phyloP scores from a whole-genome alignment of 257 asterid genomes.

The Pogostemon cablin region DNA sequence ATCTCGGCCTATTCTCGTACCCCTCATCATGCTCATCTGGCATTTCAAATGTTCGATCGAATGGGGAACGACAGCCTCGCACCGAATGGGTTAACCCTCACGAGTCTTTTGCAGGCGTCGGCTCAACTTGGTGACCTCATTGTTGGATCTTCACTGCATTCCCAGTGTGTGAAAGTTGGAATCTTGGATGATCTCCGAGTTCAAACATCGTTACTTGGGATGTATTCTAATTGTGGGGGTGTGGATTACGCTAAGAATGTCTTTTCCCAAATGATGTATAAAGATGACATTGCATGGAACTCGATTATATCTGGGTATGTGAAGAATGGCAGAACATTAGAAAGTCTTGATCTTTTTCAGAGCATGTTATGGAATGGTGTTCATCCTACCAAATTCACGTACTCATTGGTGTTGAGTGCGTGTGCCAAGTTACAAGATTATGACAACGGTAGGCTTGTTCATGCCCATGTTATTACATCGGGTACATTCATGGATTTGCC shows the following conservation, averaged over 20 bases:
- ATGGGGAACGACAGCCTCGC: constrained; percentile 44
- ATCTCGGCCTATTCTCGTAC: constrained; percentile 67
- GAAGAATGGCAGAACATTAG: constrained; percentile 53
- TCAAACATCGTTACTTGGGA: constrained; percentile 70
- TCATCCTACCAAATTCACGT: constrained; percentile 62
- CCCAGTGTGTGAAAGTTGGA: constrained; percentile 55
- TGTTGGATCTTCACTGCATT: constrained; percentile 57
- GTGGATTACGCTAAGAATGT: constrained; percentile 51
- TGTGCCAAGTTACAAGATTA: constrained; percentile 59
- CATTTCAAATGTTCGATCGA: constrained; percentile 43
- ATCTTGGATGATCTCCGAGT: constrained; percentile 48
- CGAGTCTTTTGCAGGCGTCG: constrained; percentile 73
- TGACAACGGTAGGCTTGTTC: constrained; percentile 51
- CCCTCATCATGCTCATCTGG: constrained; percentile 39
- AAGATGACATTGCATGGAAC: constrained; percentile 75
- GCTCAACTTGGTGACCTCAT: constrained; percentile 45
- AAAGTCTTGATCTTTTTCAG: constrained; percentile 48
- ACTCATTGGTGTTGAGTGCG: constrained; percentile 71
- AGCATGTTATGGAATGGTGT: constrained; percentile 49
- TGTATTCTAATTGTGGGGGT: constrained; percentile 63
- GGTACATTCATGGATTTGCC: constrained; percentile 62
- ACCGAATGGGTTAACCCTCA: constrained; percentile 66
- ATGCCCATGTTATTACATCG: constrained; percentile 57
- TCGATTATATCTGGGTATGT: constrained; percentile 54
- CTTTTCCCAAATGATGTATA: constrained; percentile 49